These are phyloP conservation scores for Ambrosiella xylebori DNA, from an alignment of 2,329 filamentous ascomycete genomes.

Conservation along the genomic window DNA sequence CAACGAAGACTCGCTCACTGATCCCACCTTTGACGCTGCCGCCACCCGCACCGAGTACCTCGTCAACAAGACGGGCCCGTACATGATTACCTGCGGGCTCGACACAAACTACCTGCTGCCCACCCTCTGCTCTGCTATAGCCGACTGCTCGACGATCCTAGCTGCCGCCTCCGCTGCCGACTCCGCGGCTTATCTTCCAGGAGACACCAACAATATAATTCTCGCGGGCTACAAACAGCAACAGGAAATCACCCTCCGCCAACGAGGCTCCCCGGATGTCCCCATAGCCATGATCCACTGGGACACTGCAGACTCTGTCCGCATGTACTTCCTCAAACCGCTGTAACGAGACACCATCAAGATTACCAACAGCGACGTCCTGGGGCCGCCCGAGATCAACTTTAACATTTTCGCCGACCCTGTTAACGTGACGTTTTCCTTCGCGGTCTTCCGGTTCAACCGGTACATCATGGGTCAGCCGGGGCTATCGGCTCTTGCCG, in stretches of 20 bases:
- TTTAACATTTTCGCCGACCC: constrained; percentile 24
- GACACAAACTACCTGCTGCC: constrained; percentile 20
- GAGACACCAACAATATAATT: constrained; percentile 20
- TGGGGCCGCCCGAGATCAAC: constrained; percentile 21
- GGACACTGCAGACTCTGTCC: constrained; percentile 17
- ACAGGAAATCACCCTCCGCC: constrained; percentile 19
- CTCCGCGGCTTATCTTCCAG: constrained; percentile 20
- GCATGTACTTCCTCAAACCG: constrained; percentile 23
- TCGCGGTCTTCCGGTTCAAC: constrained; percentile 21
- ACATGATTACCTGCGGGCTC: constrained; percentile 18
- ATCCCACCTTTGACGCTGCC: constrained; percentile 19
- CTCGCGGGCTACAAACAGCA: constrained; percentile 23
- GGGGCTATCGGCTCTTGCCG: constrained; percentile 18
- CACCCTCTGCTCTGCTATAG: constrained; percentile 20
- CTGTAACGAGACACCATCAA: constrained; percentile 24
- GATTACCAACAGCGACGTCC: constrained; percentile 22
- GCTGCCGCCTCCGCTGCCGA: constrained; percentile 19
- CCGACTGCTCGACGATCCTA: constrained; percentile 17
- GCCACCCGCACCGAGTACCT: constrained; percentile 20
- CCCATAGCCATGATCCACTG: constrained; percentile 20
- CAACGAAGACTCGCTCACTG: constrained; percentile 15
- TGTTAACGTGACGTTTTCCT: constrained; percentile 20
- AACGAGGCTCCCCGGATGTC: constrained; percentile 18
- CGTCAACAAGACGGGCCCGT: constrained; percentile 18
- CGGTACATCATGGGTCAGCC: constrained; percentile 20